Conservation (phyloP, 768 basidiomycete species). For the Tulasnella sp. region DNA sequence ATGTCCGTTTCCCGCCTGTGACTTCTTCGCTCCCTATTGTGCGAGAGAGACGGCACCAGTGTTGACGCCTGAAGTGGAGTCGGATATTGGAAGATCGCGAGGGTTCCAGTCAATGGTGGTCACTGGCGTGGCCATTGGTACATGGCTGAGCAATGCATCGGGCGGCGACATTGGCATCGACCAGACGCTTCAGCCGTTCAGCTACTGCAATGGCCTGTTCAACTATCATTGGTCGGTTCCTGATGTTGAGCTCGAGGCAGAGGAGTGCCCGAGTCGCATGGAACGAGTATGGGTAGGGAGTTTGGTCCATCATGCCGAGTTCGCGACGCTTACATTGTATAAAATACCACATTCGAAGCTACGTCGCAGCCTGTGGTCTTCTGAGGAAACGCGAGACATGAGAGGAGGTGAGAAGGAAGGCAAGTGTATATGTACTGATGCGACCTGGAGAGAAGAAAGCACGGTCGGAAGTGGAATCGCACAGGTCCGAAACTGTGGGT, state of each 20-base stretch:
- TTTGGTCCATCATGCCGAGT: too few relatives aligned
- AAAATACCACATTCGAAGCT: too few relatives aligned
- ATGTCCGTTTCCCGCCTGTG: too few relatives aligned
- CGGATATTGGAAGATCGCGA: not conserved
- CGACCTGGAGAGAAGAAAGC: too few relatives aligned
- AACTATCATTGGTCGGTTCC: constrained; percentile 51
- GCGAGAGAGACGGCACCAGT: constrained; percentile 42
- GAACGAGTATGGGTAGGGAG: constrained; percentile 51
- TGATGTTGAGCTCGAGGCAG: constrained; percentile 25
- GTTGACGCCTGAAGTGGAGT: constrained; percentile 40
- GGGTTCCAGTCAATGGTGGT: constrained; percentile 6
- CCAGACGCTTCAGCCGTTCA: constrained; percentile 49
- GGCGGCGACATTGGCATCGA: constrained; percentile 26
- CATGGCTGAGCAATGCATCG: not conserved
- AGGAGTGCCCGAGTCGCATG: constrained; percentile 44
- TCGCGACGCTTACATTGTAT: too few relatives aligned
- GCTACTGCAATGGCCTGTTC: constrained; percentile 46
- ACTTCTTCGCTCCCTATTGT: too few relatives aligned
- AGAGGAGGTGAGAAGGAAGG: too few relatives aligned
- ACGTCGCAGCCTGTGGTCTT: too few relatives aligned
- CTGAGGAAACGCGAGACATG: too few relatives aligned
- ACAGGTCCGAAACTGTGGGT: too few relatives aligned
- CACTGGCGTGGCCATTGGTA: not conserved
- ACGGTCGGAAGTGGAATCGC: too few relatives aligned
- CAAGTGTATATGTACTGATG: too few relatives aligned